Evolutionary conservation across 495 filamentous ascomycete genomes (phyloP), one percentile per base, ranked within the genome.

Genomic region (Umbilicaria muhlenbergii): DNA sequence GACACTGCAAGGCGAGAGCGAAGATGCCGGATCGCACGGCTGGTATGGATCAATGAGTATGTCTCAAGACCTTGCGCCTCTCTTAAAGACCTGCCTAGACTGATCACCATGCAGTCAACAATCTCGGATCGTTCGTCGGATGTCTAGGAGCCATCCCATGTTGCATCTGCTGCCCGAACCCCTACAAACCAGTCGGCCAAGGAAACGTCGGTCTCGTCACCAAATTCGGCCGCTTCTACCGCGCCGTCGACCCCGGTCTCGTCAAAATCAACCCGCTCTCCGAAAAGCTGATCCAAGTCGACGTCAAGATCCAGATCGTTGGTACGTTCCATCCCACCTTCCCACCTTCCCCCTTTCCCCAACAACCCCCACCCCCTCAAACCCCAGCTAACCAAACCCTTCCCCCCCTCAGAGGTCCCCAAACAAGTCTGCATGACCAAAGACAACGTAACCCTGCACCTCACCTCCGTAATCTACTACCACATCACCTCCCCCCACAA

Each of bases 371-470:
- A 42, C 11, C 39, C 12, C 15, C 46, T 5, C 33, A 11, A 34
- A 17, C 18, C 6, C 24, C 6, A 3, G 1, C 39, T 48, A 40
- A 51, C 12, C 17, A 18, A 16, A 19, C 21, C 21, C 33, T 8
- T 44, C 18, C 31, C 16, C 33, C 11, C 46, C 18, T 40, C 61
- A 73, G 86, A 99, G 70, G 91, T 98, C 5, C 91, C 91, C 6
- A 75, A 85, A 59, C 91, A 99, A 65, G 75, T 88, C 53, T 96
- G 89, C 73, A 99, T 99, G 88, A 99, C 92, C 61, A 95, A 94
- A 64, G 91, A 99, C 68, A 96, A 96, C 53, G 91, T 96, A 45
- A 92, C 81, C 18, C 73, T 98, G 36, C 77, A 89, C 54, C 73
- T 98, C 45, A 96, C 86, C 32, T 89, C 82, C 21, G 91, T 99